A percentile compares a stretch with the other conserved stretches of the same genome.
Conservation (phyloP, 2,329 filamentous ascomycete species). For the Xylariaceae sp. region DNA sequence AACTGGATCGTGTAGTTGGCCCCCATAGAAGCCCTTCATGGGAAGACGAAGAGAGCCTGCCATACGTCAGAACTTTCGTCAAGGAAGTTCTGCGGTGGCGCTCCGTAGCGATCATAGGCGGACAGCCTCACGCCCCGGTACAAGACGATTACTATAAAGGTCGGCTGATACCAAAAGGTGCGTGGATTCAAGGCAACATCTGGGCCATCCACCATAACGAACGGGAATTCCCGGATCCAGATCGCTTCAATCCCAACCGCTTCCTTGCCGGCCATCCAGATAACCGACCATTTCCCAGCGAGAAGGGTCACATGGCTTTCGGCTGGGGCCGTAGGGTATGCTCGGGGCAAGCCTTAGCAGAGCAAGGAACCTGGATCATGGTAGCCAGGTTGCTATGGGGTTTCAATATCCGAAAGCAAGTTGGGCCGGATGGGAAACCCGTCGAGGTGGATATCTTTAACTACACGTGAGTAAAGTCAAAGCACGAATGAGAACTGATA, state of each 20-base stretch:
- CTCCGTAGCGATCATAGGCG: conserved; percentile 46
- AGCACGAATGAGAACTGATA: too few relatives aligned
- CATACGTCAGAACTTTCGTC: conserved; percentile 48
- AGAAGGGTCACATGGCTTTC: conserved; percentile 50
- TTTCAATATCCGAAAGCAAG: conserved; percentile 43
- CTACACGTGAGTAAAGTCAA: conserved; percentile 49
- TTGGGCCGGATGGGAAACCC: conserved; percentile 35
- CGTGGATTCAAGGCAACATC: conserved; percentile 45
- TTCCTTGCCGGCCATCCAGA: conserved; percentile 35
- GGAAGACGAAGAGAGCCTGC: conserved; percentile 43
- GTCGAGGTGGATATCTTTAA: conserved; percentile 52
- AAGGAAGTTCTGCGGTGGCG: conserved; percentile 54
- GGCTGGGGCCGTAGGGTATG: conserved; percentile 52
- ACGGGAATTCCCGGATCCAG: conserved; percentile 42
- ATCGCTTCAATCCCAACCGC: conserved; percentile 39
- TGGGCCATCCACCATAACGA: conserved; percentile 46
- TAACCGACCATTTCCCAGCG: conserved; percentile 41
- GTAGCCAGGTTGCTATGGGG: conserved; percentile 53
- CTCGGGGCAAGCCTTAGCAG: conserved; percentile 49
- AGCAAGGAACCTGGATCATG: conserved; percentile 55
- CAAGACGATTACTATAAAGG: conserved; percentile 43
- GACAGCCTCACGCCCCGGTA: conserved; percentile 44
- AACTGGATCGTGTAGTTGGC: conserved; percentile 49
- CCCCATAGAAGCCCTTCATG: conserved; percentile 40
- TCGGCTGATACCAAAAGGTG: conserved; percentile 44